These are phyloP conservation scores for Tricholoma saponaceum DNA, from an alignment of 768 basidiomycete genomes.

Conservation along the genomic window DNA sequence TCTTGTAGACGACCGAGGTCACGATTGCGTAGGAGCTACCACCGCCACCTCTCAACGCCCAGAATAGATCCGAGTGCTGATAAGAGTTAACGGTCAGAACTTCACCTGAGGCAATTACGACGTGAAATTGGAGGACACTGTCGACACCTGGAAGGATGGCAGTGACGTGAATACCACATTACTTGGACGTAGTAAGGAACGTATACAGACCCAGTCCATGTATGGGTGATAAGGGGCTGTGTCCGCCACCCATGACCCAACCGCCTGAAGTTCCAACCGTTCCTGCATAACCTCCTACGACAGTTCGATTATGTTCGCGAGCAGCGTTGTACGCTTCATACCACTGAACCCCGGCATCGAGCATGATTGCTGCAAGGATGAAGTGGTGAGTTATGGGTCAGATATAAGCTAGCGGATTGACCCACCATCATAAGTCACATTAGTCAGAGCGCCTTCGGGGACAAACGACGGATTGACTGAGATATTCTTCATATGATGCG, in stretches of 20 bases:
- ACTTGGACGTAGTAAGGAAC: too few species aligned
- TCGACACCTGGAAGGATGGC: conserved; percentile 14
- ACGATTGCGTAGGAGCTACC: conserved; percentile 25
- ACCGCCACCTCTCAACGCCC: conserved; percentile 40
- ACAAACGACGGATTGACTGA: conserved; percentile 21
- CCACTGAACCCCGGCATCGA: conserved; percentile 44
- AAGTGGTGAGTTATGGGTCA: too few species aligned
- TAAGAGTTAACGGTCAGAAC: conserved; percentile 30
- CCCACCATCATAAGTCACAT: conserved; percentile 14
- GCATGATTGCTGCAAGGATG: conserved; percentile 19
- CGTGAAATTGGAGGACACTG: conserved; percentile 28
- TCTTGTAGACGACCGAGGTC: background rate
- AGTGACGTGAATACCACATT: too few species aligned
- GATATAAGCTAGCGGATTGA: background rate
- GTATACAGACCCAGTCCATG: conserved; percentile 38
- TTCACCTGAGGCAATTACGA: conserved; percentile 39
- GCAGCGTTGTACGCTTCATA: conserved; percentile 35
- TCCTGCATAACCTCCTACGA: conserved; percentile 38
- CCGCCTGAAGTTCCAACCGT: conserved; percentile 45
- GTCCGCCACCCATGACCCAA: conserved; percentile 44
- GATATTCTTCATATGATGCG: conserved; percentile 29
- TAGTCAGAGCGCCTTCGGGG: conserved; percentile 26
- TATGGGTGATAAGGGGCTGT: conserved; percentile 32
- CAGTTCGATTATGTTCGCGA: conserved; percentile 27
- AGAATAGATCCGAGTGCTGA: conserved; percentile 41